Evolutionary conservation across 345 rosid species (phyloP).

Genomic region (Ricinus communis): DNA sequence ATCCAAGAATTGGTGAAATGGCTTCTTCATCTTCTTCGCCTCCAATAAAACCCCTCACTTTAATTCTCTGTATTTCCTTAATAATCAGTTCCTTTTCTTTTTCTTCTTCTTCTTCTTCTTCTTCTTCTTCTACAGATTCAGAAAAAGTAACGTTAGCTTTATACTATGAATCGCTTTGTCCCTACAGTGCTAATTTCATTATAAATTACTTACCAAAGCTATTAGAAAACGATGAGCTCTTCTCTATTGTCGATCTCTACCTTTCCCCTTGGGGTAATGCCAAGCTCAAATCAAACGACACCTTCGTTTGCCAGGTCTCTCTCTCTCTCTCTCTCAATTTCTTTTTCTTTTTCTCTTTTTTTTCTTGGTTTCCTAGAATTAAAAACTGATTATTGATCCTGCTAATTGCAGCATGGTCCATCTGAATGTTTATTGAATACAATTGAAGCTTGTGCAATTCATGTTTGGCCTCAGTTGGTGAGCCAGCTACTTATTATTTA

Average conservation of each 20-base stretch:
- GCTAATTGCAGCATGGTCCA: slow-evolving; percentile 72
- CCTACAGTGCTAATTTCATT: slow-evolving; percentile 67
- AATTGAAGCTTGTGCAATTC: slow-evolving; percentile 84
- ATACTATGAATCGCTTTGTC: slow-evolving; percentile 84
- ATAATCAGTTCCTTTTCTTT: slow-evolving; percentile 17
- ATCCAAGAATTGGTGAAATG: not conserved
- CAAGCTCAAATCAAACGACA: slow-evolving; percentile 47
- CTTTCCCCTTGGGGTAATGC: slow-evolving; percentile 89
- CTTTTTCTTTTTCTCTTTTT: not conserved
- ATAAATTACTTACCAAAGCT: slow-evolving; percentile 52
- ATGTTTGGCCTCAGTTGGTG: slow-evolving; percentile 76
- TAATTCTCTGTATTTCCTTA: slow-evolving; percentile 12
- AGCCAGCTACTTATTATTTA: not conserved
- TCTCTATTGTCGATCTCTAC: slow-evolving; percentile 64
- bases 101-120: slow-evolving; percentile 16
- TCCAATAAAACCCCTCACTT: slow-evolving; percentile 12
- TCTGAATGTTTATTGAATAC: slow-evolving; percentile 79
- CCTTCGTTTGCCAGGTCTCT: slow-evolving; percentile 74
- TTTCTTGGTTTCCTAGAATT: not conserved
- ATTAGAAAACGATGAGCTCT: slow-evolving; percentile 49
- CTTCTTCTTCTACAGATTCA: slow-evolving; percentile 22
- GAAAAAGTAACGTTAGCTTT: slow-evolving; percentile 52
- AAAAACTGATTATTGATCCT: not conserved
- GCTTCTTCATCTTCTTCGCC: not conserved
- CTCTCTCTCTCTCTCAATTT: no score